Evolutionary conservation across 139 green algal species (phyloP).

Genomic region (Mesotaenium endlicherianum): DNA sequence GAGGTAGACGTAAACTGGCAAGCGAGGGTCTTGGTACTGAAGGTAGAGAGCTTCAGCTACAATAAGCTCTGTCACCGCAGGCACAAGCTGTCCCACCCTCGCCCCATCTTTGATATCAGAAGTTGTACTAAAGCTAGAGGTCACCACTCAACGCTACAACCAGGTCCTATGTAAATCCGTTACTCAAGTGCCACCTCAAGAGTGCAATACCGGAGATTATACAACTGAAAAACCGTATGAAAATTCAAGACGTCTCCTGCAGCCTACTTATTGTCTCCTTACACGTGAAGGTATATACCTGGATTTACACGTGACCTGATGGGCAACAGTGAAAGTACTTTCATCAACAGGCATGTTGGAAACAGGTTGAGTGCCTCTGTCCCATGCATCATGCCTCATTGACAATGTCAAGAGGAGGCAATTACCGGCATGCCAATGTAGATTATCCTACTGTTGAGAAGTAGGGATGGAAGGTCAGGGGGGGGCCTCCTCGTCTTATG

Average conservation of each 20-base stretch:
- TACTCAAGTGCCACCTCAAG: neutral
- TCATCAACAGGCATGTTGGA: no score
- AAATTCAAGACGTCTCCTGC: neutral
- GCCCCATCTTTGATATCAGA: conserved; percentile 81
- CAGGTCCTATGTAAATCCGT: neutral
- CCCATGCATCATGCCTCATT: no score
- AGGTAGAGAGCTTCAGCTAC: conserved; percentile 85
- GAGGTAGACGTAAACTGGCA: conserved; percentile 86
- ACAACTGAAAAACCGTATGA: neutral
- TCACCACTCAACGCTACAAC: conserved; percentile 57
- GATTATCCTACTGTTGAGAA: conserved; percentile 81
- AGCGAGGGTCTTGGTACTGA: conserved; percentile 71
- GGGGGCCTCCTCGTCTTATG: conserved; percentile 61
- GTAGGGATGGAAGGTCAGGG: conserved; percentile 81
- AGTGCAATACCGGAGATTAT: neutral
- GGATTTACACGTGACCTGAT: no score
- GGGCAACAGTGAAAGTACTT: no score
- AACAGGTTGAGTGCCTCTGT: no score
- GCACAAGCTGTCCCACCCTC: conserved; percentile 70
- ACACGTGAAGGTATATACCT: no score
- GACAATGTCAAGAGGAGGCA: no score
- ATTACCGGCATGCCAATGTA: conserved; percentile 89
- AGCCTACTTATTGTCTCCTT: neutral
- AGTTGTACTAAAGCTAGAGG: conserved; percentile 80
- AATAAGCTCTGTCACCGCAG: conserved; percentile 83